These are phyloP conservation scores for Tolypocladium paradoxum DNA, from an alignment of 2,329 filamentous ascomycete species.

Conservation along the genomic window DNA sequence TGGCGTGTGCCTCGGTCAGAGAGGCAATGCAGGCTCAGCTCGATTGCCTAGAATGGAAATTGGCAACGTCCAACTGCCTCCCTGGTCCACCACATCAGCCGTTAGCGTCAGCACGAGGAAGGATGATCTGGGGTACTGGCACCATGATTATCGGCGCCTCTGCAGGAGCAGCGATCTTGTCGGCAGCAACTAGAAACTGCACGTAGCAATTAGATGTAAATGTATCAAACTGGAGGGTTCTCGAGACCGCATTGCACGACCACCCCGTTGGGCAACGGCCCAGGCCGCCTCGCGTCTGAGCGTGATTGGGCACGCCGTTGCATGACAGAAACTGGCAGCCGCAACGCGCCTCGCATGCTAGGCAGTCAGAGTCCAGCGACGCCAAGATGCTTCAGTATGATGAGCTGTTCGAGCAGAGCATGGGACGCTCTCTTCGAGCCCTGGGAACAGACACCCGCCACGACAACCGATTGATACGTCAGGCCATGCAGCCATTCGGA, in stretches of 20 bases:
- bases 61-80: too few species aligned
- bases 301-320: too few species aligned
- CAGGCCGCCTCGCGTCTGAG: not conserved
- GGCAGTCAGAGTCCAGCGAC: not conserved
- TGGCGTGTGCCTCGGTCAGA: not conserved
- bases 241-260: too few species aligned
- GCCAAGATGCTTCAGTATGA: too few species aligned
- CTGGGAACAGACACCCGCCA: too few species aligned
- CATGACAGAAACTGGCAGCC: too few species aligned
- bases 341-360: too few species aligned
- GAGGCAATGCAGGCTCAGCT: not conserved
- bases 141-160: not conserved
- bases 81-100: not conserved
- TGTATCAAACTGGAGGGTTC: not conserved
- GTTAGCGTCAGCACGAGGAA: not conserved
- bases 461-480: not conserved
- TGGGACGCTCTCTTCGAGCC: too few species aligned
- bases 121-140: not conserved
- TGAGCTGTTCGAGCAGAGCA: too few species aligned
- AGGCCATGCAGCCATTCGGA: not conserved
- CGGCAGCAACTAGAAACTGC: not conserved
- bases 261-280: not conserved
- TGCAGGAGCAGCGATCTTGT: not conserved
- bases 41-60: not conserved
- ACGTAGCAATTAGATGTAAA: not conserved